Conservation (phyloP, 495 filamentous ascomycete species). For the Evansstolkia leycettana region DNA sequence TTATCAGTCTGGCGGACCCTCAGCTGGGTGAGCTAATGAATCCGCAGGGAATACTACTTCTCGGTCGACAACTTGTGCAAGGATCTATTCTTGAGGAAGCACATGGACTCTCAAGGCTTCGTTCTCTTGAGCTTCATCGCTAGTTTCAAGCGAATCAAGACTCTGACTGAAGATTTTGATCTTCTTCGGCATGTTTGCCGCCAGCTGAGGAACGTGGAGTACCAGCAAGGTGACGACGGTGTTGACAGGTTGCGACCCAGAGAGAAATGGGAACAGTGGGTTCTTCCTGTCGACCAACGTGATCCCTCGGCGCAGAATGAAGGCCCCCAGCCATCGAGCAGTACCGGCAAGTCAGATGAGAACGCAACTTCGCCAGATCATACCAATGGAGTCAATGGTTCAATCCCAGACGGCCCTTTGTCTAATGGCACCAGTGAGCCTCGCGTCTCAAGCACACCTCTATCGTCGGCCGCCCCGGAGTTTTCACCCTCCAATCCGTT, state of each 20-base stretch:
- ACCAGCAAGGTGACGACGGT: constrained; percentile 56
- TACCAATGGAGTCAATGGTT: constrained; percentile 19
- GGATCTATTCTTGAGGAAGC: constrained; percentile 74
- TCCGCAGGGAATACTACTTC: constrained; percentile 77
- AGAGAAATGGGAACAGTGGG: constrained; percentile 72
- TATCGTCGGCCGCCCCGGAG: constrained; percentile 67
- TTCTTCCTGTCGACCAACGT: constrained; percentile 50
- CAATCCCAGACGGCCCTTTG: constrained; percentile 10
- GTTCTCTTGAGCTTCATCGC: constrained; percentile 69
- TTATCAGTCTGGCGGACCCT: no score
- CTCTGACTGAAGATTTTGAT: constrained; percentile 58
- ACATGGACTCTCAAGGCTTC: constrained; percentile 92
- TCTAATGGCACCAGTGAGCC: constrained; percentile 30
- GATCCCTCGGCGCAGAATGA: constrained; percentile 48
- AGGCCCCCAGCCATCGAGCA: constrained; percentile 27
- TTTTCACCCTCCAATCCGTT: constrained; percentile 48
- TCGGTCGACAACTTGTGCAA: constrained; percentile 94
- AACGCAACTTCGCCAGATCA: constrained; percentile 14
- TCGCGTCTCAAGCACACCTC: constrained; percentile 36
- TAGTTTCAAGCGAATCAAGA: constrained; percentile 71
- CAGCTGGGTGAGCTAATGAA: constrained; percentile 8
- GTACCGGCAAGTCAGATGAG: constrained; percentile 14
- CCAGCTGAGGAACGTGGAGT: constrained; percentile 57
- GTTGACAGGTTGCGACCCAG: constrained; percentile 66
- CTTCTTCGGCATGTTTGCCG: constrained; percentile 63